Evolutionary conservation across 768 basidiomycete genomes (phyloP).

Genomic region (Dioszegia aurantiaca): DNA sequence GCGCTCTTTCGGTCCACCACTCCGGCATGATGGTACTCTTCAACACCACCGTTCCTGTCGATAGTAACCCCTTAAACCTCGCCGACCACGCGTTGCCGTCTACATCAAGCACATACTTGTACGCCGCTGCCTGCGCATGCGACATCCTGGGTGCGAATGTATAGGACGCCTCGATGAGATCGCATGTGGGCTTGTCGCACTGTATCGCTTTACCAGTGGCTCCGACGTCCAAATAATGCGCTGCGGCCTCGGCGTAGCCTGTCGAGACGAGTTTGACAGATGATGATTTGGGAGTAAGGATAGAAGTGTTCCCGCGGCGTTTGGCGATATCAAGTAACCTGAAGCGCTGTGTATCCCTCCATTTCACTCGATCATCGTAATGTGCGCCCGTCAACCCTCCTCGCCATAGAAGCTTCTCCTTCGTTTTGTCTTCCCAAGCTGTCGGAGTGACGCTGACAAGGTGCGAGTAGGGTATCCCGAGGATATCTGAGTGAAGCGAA

Average conservation of each 20-base stretch:
- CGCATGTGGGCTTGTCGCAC: slow-evolving; percentile 41
- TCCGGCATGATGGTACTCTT: slow-evolving; percentile 50
- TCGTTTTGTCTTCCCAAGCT: slow-evolving; percentile 36
- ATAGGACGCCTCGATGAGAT: slow-evolving; percentile 36
- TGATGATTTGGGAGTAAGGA: not conserved
- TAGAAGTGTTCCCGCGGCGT: not conserved
- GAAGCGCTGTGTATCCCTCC: slow-evolving; percentile 41
- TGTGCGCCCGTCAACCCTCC: slow-evolving; percentile 45
- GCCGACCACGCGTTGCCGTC: slow-evolving; percentile 52
- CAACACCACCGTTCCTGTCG: slow-evolving; percentile 38
- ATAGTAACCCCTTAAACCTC: slow-evolving; percentile 43
- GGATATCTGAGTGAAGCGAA: slow-evolving; percentile 38
- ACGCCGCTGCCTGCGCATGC: slow-evolving; percentile 35
- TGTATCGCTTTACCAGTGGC: slow-evolving; percentile 39
- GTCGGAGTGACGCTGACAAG: not conserved
- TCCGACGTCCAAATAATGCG: slow-evolving; percentile 35
- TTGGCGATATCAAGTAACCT: slow-evolving; percentile 36
- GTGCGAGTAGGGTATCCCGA: slow-evolving; percentile 36
- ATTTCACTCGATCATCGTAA: slow-evolving; percentile 25
- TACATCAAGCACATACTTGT: slow-evolving; percentile 48
- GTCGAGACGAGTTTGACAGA: not conserved
- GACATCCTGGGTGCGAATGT: slow-evolving; percentile 25
- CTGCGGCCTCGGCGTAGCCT: slow-evolving; percentile 10
- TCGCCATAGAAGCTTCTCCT: slow-evolving; percentile 44
- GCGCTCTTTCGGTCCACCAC: slow-evolving; percentile 48